Percentiles rank a stretch among this genome's conserved stretches.
Evolutionary conservation across 371 early-diverging fungal genomes (phyloP).

Genomic region (Thermomucor indicae-seudaticae): DNA sequence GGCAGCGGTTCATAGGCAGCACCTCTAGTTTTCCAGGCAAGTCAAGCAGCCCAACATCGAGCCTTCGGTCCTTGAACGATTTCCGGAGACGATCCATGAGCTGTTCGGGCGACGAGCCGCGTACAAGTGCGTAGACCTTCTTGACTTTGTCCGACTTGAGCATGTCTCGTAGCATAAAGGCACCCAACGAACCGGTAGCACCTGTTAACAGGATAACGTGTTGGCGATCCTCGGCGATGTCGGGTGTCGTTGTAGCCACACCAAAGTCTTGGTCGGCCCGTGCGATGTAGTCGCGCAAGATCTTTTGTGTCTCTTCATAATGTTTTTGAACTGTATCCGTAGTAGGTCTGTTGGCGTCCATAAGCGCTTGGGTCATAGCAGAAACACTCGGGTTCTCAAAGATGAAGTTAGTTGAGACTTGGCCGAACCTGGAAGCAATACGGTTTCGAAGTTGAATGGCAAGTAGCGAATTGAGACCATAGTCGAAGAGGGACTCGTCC

Average conservation of each 20-base stretch:
- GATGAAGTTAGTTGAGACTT: slow-evolving; percentile 30
- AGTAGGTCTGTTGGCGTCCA: not conserved
- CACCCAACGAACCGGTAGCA: slow-evolving; percentile 39
- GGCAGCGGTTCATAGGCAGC: slow-evolving; percentile 9
- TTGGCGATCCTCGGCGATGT: not conserved
- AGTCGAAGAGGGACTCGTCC: slow-evolving; percentile 13
- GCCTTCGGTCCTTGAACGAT: slow-evolving; percentile 18
- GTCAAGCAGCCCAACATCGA: slow-evolving; percentile 9
- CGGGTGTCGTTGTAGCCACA: not conserved
- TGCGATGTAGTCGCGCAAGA: slow-evolving; percentile 7
- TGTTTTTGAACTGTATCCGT: slow-evolving; percentile 9
- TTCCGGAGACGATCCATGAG: slow-evolving; percentile 14
- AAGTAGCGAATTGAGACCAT: slow-evolving; percentile 12
- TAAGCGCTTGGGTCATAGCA: slow-evolving; percentile 5
- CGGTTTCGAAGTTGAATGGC: slow-evolving; percentile 8
- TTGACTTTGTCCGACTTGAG: slow-evolving; percentile 14
- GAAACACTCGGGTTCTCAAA: slow-evolving; percentile 24
- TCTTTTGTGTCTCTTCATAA: slow-evolving; percentile 5
- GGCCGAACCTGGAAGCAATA: slow-evolving; percentile 11
- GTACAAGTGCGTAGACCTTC: slow-evolving; percentile 27
- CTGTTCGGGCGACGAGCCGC: slow-evolving; percentile 7
- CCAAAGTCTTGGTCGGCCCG: slow-evolving; percentile 20
- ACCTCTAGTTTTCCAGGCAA: not conserved
- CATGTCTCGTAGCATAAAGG: slow-evolving; percentile 23
- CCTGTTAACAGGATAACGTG: slow-evolving; percentile 36